phyloP scores from a whole-genome alignment of 495 filamentous ascomycete genomes.

The Hypoxylon subgilvum region DNA sequence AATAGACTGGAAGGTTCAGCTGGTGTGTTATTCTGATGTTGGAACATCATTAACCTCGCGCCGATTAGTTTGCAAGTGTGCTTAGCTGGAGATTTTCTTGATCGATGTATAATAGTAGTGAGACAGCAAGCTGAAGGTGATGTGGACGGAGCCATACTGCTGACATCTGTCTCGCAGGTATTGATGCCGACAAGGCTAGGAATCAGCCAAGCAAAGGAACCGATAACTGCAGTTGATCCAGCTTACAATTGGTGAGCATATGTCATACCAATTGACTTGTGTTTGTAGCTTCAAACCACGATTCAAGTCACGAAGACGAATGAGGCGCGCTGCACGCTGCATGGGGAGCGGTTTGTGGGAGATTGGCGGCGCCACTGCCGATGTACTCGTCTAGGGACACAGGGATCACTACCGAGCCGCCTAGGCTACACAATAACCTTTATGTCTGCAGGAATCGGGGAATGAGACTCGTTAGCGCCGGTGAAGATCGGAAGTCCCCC shows the following conservation, averaged over 20 bases:
- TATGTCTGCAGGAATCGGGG: constrained; percentile 18
- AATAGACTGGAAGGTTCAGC: no score
- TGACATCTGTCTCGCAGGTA: neutral
- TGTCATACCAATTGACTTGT: no score
- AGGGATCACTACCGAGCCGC: neutral
- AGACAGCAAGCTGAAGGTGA: no score
- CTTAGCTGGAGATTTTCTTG: no score
- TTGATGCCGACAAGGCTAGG: neutral
- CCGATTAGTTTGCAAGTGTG: no score
- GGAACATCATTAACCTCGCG: neutral
- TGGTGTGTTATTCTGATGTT: neutral
- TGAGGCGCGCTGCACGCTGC: neutral
- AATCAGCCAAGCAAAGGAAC: constrained; percentile 1
- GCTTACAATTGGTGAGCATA: no score
- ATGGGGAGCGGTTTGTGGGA: neutral
- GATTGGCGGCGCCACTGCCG: constrained; percentile 6
- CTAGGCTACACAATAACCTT: constrained; percentile 9
- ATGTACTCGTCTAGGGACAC: neutral
- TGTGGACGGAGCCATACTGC: constrained; percentile 11
- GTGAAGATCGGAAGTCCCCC: constrained; percentile 15
- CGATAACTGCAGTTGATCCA: constrained; percentile 9
- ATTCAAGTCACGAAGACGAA: neutral
- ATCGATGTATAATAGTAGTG: no score
- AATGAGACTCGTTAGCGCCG: constrained; percentile 15
- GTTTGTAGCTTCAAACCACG: neutral